These are phyloP conservation scores for Colletotrichum sp. DNA, from an alignment of 2,329 filamentous ascomycete genomes.

Conservation along the genomic window DNA sequence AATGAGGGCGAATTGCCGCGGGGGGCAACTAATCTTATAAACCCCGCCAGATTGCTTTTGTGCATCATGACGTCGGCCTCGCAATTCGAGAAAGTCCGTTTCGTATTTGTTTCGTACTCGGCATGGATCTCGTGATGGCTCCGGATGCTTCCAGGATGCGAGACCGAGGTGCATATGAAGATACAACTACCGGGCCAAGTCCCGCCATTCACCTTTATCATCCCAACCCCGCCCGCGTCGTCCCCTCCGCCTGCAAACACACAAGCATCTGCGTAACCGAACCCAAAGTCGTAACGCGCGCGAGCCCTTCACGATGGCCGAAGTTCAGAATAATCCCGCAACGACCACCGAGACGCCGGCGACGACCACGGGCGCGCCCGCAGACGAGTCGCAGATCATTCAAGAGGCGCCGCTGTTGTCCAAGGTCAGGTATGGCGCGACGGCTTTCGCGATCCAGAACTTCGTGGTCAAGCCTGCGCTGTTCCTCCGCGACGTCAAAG, in stretches of 20 bases:
- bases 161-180: slow-evolving; percentile 11
- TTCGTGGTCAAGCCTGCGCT: slow-evolving; percentile 4
- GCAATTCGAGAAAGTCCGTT: not conserved
- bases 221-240: slow-evolving; percentile 8
- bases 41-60: not conserved
- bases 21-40: not conserved
- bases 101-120: slow-evolving; percentile 18
- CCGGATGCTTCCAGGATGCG: not conserved
- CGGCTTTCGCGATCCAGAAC: slow-evolving; percentile 12
- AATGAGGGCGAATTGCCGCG: not conserved
- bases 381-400: not conserved
- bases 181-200: slow-evolving; percentile 12
- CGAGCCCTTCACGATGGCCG: slow-evolving; percentile 2
- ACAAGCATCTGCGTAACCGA: not conserved
- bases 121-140: not conserved
- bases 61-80: not conserved
- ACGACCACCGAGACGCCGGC: not conserved
- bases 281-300: not conserved
- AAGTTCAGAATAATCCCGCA: slow-evolving; percentile 3
- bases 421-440: slow-evolving; percentile 13
- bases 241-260: not conserved
- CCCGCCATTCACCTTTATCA: not conserved
- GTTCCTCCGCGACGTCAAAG: slow-evolving; percentile 6
- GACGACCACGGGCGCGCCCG: not conserved
- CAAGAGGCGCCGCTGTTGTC: not conserved